Percentiles rank a stretch among this genome's conserved stretches.
Conservation (phyloP, 2,329 filamentous ascomycete species). For the Ophiocordyceps polyrhachis-furcata region DNA sequence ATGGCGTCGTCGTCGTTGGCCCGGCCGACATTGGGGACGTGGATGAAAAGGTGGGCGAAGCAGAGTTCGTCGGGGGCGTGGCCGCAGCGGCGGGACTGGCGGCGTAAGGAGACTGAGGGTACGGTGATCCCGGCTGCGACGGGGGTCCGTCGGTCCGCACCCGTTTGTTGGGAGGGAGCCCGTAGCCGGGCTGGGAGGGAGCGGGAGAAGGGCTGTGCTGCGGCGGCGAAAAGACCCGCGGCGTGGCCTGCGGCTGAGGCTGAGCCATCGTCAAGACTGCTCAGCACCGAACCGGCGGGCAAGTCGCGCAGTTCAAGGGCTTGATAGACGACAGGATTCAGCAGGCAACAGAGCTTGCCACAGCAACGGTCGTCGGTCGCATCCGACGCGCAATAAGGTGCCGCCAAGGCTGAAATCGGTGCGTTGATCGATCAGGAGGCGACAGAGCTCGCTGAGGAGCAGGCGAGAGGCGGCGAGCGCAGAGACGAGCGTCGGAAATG, state of each 20-base stretch:
- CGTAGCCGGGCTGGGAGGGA: slow-evolving; percentile 31
- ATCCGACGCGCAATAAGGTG: slow-evolving; percentile 20
- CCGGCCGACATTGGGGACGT: slow-evolving; percentile 13
- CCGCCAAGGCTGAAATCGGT: background rate
- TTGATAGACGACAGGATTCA: slow-evolving; percentile 9
- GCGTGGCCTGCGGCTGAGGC: slow-evolving; percentile 30
- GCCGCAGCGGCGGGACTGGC: slow-evolving; percentile 24
- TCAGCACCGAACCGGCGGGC: background rate
- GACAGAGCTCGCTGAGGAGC: background rate
- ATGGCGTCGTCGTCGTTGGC: slow-evolving; percentile 19
- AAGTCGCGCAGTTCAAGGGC: slow-evolving; percentile 1
- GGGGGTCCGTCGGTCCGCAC: slow-evolving; percentile 37
- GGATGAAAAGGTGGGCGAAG: slow-evolving; percentile 18
- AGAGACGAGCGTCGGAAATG: slow-evolving; percentile 7
- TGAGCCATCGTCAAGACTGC: slow-evolving; percentile 32
- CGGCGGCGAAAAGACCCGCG: slow-evolving; percentile 42
- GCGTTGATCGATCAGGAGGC: background rate
- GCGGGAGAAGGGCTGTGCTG: slow-evolving; percentile 43
- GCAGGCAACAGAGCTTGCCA: slow-evolving; percentile 32
- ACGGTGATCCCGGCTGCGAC: slow-evolving; percentile 48
- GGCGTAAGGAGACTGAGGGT: slow-evolving; percentile 31
- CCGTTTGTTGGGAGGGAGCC: slow-evolving; percentile 53
- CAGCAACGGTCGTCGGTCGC: slow-evolving; percentile 23
- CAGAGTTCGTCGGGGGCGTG: slow-evolving; percentile 19
- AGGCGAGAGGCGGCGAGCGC: slow-evolving; percentile 4